Evolutionary conservation across 2,329 filamentous ascomycete genomes (phyloP), one percentile per base, ranked within the genome.

Genomic region (Arthrobotrys megalospora): DNA sequence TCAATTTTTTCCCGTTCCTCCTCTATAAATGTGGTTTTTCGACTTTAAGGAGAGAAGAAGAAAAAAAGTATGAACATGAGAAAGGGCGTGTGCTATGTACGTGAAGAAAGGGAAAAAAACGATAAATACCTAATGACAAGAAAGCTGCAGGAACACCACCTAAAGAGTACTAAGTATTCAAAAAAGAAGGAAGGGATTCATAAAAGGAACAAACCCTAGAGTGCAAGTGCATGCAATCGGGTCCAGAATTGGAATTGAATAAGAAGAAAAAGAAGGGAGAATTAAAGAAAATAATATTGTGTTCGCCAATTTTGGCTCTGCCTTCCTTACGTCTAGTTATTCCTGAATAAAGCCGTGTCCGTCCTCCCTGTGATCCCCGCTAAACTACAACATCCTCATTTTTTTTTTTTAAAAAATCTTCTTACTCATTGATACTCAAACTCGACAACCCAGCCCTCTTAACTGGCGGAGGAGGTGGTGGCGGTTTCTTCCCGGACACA

Each of bases 391-490:
- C n/a, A 11, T 45, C 12, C 12, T 12, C 7, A 52, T 32, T 11
- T 52, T 6, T 2, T 52, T 28, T 32, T 52, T 52, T 52, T n/a
- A n/a, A n/a, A n/a, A 8, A 12, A 12, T 12, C 14, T 34, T 36
- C 34, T 24, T 65, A 76, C 36, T 78, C 60, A 24, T 71, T 52
- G 24, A 78, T 70, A 48, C 73, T 78, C 60, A 78, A 43, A 10
- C 10, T 55, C 11, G 66, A 79, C 50, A 70, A 50, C 52, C 45
- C 72, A 12, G 76, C 77, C 50, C 70, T 80, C 72, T 81, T 82
- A 68, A 79, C 71, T 78, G 81, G 80, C 28, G 81, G 81, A 3
- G 81, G 81, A 4, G 81, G 81, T 19, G 80, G 81, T 45, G 80
- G 80, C 1, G 80, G 79, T 48, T 81, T 81, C 69, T 82, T 82